Conservation (phyloP, 768 basidiomycete genomes). For the Trametes sanguinea region DNA sequence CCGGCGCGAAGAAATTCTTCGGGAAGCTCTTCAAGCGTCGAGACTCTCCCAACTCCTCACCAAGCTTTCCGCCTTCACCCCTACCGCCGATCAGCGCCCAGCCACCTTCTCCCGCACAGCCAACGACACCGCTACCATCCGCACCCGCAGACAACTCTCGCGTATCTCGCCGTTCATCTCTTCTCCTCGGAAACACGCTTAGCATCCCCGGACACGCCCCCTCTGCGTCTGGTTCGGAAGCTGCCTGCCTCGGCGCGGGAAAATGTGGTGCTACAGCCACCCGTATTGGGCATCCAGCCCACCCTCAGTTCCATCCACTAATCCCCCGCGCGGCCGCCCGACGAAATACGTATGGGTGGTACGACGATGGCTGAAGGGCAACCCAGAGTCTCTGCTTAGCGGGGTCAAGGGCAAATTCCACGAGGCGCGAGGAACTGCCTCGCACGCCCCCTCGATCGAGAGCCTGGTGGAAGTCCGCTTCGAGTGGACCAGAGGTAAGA, state of each 20-base stretch:
- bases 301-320: conserved; percentile 53
- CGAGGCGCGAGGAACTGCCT: conserved; percentile 23
- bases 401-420: conserved; percentile 46
- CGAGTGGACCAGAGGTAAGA: conserved; percentile 69
- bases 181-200: conserved; percentile 5
- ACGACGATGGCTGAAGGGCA: conserved; percentile 70
- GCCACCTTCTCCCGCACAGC: conserved; percentile 10
- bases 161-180: conserved; percentile 15
- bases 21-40: conserved; percentile 68
- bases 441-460: conserved; percentile 16
- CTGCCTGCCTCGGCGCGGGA: conserved; percentile 12
- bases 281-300: conserved; percentile 71
- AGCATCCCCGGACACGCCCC: conserved; percentile 8
- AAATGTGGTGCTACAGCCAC: conserved; percentile 38
- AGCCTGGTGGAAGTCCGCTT: conserved; percentile 67
- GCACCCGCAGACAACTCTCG: conserved; percentile 9
- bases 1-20: conserved; percentile 55
- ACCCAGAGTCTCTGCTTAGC: conserved; percentile 46
- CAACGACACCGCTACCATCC: conserved; percentile 5
- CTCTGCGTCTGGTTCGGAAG: conserved; percentile 12
- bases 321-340: conserved; percentile 41
- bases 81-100: conserved; percentile 11
- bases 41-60: conserved; percentile 32
- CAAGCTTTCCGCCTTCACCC: conserved; percentile 32
- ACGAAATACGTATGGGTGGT: conserved; percentile 75